These are phyloP conservation scores for Pisolithus thermaeus DNA, from an alignment of 1,284 basidiomycete genomes.

Conservation along the genomic window DNA sequence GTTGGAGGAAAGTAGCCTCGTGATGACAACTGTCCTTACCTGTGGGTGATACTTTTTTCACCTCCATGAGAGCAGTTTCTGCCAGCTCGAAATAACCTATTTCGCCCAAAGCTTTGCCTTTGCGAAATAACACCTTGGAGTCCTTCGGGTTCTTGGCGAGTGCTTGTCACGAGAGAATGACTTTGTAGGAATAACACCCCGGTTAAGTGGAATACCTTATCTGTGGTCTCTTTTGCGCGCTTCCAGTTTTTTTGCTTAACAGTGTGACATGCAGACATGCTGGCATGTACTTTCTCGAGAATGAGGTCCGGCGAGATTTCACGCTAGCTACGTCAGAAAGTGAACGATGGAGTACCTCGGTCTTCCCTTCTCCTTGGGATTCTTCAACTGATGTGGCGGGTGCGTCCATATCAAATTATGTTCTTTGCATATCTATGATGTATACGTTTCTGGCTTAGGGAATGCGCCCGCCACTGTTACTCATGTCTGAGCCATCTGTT, in stretches of 20 bases:
- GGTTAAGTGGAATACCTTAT: conserved; percentile 46
- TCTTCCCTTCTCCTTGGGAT: conserved; percentile 41
- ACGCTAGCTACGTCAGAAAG: background rate
- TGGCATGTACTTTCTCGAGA: conserved; percentile 74
- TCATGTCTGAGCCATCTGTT: too few species aligned
- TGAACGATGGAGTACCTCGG: conserved; percentile 35
- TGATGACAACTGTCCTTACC: conserved; percentile 33
- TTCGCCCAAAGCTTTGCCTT: conserved; percentile 71
- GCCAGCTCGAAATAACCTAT: conserved; percentile 74
- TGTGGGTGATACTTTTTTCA: conserved; percentile 54
- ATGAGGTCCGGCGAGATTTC: conserved; percentile 63
- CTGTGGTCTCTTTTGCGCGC: conserved; percentile 66
- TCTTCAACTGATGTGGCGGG: conserved; percentile 15
- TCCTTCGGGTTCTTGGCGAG: conserved; percentile 67
- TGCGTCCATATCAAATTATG: conserved; percentile 35
- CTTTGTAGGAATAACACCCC: background rate
- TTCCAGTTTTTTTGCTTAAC: conserved; percentile 73
- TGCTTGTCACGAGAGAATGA: conserved; percentile 27
- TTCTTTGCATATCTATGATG: conserved; percentile 44
- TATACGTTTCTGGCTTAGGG: background rate
- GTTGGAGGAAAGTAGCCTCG: background rate
- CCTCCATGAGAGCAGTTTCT: conserved; percentile 53
- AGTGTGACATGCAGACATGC: conserved; percentile 75
- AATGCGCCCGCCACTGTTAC: too few species aligned
- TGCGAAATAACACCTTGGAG: conserved; percentile 71